Base-by-base conservation (phyloP, 805 yeast genomes). In the Debaryomyces castellii region DNA sequence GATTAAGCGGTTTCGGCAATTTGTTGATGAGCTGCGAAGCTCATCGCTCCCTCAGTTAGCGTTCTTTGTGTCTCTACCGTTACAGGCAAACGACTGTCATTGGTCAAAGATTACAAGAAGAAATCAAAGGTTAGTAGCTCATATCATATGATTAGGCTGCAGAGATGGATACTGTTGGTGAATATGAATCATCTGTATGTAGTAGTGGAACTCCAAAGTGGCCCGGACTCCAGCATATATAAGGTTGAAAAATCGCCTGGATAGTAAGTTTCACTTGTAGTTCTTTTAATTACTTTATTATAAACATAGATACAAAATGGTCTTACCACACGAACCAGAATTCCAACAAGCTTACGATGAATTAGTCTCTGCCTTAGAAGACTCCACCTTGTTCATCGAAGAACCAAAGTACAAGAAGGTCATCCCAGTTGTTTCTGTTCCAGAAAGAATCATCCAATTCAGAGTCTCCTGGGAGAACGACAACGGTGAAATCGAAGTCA, bases 401-500 rank as follows among this genome's bases (percentile, higher is more conserved):
- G 83, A 87, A 67, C 99, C 99, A 60, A 84, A 89, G 68, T 89
- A 89, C 69, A 84, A 87, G 74, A 84, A 83, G 67, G 94, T 89
- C 43, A 79, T 92, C 52, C 89, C 92, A 47, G 90, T 92, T 53
- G 87, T 91, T 52, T 87, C 97, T 43, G 82, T 91, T 50, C 99
- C 99, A 56, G 98, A 92, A 80, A 85, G 98, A 75, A 77, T 90
- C 61, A 83, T 94, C 67, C 97, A 90, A 74, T 92, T 92, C 87
- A 86, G 98, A 77, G 98, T 94, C 47, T 81, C 86, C 46, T 92
- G 99, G 99, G 97, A 94, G 76, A 89, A 92, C 67, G 99, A 94
- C 77, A 76, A 83, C 59, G 96, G 96, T 60, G 84, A 80, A 63
- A 76, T 88, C 64, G 92, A 90, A 77, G 96, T 92, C 56, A 94